Conservation (phyloP, 257 asterid species). For the Solanum dulcamara region DNA sequence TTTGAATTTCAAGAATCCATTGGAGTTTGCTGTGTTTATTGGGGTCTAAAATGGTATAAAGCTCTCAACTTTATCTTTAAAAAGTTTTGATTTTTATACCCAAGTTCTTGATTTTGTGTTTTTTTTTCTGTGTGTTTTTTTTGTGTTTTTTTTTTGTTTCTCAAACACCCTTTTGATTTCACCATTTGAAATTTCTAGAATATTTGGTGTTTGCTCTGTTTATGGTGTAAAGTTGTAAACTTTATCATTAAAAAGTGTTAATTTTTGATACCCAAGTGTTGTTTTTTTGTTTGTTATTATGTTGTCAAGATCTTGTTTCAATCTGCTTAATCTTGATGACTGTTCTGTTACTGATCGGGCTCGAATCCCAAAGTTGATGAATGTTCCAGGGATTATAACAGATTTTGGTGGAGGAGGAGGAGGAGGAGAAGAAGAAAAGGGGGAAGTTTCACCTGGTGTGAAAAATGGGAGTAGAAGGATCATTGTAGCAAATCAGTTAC, state of each 20-base stretch:
- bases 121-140: not conserved
- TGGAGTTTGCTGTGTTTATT: not conserved
- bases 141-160: not conserved
- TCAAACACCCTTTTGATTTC: not conserved
- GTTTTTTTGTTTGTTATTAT: constrained; percentile 6
- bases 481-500: constrained; percentile 74
- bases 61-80: not conserved
- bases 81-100: not conserved
- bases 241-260: not conserved
- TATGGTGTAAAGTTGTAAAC: not conserved
- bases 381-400: constrained; percentile 54
- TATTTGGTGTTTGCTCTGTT: not conserved
- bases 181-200: not conserved
- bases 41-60: not conserved
- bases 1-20: not conserved
- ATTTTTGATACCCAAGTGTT: not conserved
- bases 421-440: not conserved
- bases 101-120: not conserved
- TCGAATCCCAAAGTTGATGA: constrained; percentile 58
- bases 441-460: not conserved
- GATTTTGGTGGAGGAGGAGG: constrained; percentile 35
- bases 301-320: constrained; percentile 80
- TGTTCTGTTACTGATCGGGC: constrained; percentile 48
- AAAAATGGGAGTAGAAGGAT: constrained; percentile 23
- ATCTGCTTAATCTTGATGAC: constrained; percentile 59